These are phyloP conservation scores for Ophioceras dolichostomum DNA, from an alignment of 2,329 filamentous ascomycete genomes.

Conservation along the genomic window DNA sequence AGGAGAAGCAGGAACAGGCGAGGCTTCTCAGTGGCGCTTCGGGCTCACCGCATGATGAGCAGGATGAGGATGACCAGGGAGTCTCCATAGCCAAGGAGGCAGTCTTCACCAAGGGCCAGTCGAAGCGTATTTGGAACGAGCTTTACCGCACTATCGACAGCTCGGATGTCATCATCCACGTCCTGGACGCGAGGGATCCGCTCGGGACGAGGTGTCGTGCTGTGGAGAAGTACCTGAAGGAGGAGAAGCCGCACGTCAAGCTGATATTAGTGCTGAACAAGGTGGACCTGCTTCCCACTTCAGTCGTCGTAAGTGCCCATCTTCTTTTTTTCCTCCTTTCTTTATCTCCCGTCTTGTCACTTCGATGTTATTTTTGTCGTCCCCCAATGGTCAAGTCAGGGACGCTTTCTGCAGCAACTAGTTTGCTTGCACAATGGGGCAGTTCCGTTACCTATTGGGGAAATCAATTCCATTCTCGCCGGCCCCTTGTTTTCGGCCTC, in stretches of 20 bases:
- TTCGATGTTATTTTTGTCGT: constrained; percentile 2
- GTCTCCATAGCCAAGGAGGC: constrained; percentile 62
- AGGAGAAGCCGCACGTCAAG: constrained; percentile 75
- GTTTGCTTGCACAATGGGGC: constrained; percentile 59
- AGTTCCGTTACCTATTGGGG: constrained; percentile 99
- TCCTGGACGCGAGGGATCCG: constrained; percentile 81
- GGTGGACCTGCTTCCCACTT: constrained; percentile 84
- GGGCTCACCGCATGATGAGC: constrained; percentile 39
- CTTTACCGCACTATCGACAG: constrained; percentile 70
- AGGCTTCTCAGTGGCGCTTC: constrained; percentile 62
- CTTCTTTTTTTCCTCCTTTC: constrained; percentile 6
- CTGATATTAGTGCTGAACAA: constrained; percentile 84
- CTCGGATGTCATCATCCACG: constrained; percentile 91
- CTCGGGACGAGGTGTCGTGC: constrained; percentile 81
- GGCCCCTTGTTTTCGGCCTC: constrained; percentile 50
- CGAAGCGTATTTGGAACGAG: constrained; percentile 95
- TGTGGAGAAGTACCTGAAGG: constrained; percentile 84
- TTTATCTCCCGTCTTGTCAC: background rate
- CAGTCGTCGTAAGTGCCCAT: constrained; percentile 76
- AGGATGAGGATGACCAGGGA: constrained; percentile 21
- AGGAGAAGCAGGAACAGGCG: constrained; percentile 68
- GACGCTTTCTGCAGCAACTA: constrained; percentile 53
- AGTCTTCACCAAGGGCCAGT: constrained; percentile 90
- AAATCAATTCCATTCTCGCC: constrained; percentile 64
- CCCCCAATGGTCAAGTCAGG: constrained; percentile 74